A percentile compares a stretch with the other conserved stretches of the same genome.
These are phyloP conservation scores for Rubroboletus satanas DNA, from an alignment of 768 basidiomycete species.

Conservation along the genomic window DNA sequence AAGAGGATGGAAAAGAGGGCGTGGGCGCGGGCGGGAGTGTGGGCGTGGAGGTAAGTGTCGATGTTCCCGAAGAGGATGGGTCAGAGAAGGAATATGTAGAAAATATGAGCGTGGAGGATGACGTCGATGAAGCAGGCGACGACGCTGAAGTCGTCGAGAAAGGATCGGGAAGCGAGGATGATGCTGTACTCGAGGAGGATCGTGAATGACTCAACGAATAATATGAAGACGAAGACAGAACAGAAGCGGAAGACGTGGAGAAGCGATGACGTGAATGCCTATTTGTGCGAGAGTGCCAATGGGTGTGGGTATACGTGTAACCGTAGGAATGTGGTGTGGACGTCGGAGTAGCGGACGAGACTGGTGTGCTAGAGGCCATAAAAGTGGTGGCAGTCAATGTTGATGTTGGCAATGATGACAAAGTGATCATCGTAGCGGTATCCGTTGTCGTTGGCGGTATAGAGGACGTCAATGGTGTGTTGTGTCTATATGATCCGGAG, in stretches of 20 bases:
- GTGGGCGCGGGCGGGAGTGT: not conserved
- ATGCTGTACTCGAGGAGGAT: not conserved
- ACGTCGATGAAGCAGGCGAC: not conserved
- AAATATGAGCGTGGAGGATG: not conserved
- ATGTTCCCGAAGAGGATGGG: not conserved
- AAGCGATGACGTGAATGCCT: not conserved
- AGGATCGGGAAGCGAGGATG: not conserved
- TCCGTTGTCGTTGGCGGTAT: not conserved
- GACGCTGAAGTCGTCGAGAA: not conserved
- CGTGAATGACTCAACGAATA: not conserved
- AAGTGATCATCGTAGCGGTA: conserved; percentile 5
- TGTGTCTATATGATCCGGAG: not conserved
- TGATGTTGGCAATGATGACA: conserved; percentile 4
- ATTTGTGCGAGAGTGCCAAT: not conserved
- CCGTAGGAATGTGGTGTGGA: not conserved
- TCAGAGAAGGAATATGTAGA: not conserved
- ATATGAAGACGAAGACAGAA: not conserved
- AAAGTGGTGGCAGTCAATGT: not conserved
- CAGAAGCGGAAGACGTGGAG: not conserved
- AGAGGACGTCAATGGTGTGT: not conserved
- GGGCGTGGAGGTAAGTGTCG: not conserved
- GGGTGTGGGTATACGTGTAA: not conserved
- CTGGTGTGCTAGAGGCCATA: not conserved
- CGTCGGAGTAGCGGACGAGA: not conserved
- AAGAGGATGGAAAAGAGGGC: not conserved